Evolutionary conservation across 1,284 basidiomycete genomes (phyloP).

Genomic region (Leucoagaricus sp.): DNA sequence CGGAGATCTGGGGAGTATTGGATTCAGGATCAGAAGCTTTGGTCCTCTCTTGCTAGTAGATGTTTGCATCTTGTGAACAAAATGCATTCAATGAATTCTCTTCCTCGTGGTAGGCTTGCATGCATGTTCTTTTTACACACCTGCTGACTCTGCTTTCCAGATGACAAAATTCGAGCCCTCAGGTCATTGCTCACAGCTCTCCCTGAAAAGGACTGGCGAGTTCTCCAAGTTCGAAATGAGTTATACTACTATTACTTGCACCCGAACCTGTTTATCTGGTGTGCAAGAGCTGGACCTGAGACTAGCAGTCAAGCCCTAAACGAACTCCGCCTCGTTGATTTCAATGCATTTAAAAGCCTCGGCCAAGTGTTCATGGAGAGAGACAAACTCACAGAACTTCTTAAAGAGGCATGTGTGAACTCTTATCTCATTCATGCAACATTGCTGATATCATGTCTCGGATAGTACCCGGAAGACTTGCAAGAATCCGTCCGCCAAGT

Average conservation of each 20-base stretch:
- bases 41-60: background rate
- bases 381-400: too few relatives aligned
- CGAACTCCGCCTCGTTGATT: background rate
- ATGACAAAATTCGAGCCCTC: background rate
- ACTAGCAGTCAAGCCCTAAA: background rate
- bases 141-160: background rate
- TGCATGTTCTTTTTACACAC: background rate
- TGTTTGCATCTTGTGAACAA: background rate
- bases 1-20: background rate
- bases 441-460: too few relatives aligned
- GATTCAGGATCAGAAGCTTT: background rate
- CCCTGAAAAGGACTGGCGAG: background rate
- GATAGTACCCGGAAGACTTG: too few relatives aligned
- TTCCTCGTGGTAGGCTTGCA: background rate
- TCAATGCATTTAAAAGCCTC: background rate
- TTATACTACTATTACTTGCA: background rate
- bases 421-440: too few relatives aligned
- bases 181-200: background rate
- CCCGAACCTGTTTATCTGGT: background rate
- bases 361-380: too few relatives aligned
- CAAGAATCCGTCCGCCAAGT: too few relatives aligned
- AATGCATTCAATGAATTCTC: background rate
- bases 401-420: too few relatives aligned
- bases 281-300: background rate
- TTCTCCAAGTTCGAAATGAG: background rate